phyloP scores from a whole-genome alignment of 257 asterid genomes.

The Rubia yunnanensis region DNA sequence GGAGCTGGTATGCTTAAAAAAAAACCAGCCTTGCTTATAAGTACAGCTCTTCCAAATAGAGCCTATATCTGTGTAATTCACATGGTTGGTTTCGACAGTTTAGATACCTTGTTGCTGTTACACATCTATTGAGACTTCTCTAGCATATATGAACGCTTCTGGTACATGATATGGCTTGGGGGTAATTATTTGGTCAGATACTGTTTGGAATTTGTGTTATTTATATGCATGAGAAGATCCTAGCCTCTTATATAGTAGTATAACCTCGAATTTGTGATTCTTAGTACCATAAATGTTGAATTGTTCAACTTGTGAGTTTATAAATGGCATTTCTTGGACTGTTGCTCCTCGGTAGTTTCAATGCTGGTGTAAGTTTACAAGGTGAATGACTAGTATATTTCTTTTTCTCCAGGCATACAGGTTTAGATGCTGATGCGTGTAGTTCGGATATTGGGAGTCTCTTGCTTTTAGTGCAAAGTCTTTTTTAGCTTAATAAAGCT shows the following conservation, averaged over 20 bases:
- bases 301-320: too few species aligned
- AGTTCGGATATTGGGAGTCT: background rate
- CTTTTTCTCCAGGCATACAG: background rate
- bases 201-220: background rate
- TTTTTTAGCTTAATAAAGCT: conserved; percentile 30
- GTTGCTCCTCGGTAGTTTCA: background rate
- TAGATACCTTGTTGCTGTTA: background rate
- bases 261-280: background rate
- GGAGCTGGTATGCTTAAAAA: too few species aligned
- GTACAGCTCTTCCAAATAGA: too few species aligned
- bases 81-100: background rate
- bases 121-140: background rate
- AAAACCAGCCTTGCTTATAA: too few species aligned
- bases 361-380: background rate
- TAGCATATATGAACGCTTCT: too few species aligned
- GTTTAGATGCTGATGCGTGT: background rate
- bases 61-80: background rate
- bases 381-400: background rate
- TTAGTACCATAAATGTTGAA: background rate
- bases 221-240: background rate
- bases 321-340: background rate
- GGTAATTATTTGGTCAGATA: background rate
- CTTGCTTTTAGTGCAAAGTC: background rate
- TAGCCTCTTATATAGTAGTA: background rate
- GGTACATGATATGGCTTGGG: background rate